These are phyloP conservation scores for Neoscytalidium dimidiatum DNA, from an alignment of 2,329 filamentous ascomycete species.

Conservation along the genomic window DNA sequence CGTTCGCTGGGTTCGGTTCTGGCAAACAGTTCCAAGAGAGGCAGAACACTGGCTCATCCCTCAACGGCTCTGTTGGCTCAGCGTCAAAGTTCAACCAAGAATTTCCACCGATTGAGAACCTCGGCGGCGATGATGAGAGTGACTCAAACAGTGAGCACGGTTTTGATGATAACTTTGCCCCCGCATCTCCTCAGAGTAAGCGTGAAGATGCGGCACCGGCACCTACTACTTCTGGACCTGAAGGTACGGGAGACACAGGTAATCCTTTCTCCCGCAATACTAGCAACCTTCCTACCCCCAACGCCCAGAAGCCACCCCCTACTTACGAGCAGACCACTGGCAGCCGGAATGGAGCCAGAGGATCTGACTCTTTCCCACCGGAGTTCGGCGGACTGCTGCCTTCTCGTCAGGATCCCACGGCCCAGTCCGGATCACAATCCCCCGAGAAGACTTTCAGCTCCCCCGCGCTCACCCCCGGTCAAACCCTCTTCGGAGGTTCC, in stretches of 20 bases:
- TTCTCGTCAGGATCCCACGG: slow-evolving; percentile 55
- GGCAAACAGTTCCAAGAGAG: slow-evolving; percentile 55
- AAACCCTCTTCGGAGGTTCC: slow-evolving; percentile 41
- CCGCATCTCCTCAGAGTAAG: slow-evolving; percentile 51
- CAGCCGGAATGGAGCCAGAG: slow-evolving; percentile 30
- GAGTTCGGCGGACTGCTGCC: slow-evolving; percentile 60
- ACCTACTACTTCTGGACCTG: slow-evolving; percentile 23
- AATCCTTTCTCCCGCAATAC: slow-evolving; percentile 36
- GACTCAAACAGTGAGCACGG: slow-evolving; percentile 69
- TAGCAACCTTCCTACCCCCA: slow-evolving; percentile 51
- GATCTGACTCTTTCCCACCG: slow-evolving; percentile 51
- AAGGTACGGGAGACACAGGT: slow-evolving; percentile 17
- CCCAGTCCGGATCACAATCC: slow-evolving; percentile 34
- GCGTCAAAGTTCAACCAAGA: slow-evolving; percentile 67
- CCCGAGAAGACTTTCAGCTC: slow-evolving; percentile 39
- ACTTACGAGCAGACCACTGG: slow-evolving; percentile 53
- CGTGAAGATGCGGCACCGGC: slow-evolving; percentile 32
- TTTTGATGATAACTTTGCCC: slow-evolving; percentile 91
- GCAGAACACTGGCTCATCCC: slow-evolving; percentile 30
- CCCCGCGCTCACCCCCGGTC: slow-evolving; percentile 38
- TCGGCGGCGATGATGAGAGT: slow-evolving; percentile 81
- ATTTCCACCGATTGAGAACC: slow-evolving; percentile 90
- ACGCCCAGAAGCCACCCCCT: slow-evolving; percentile 61
- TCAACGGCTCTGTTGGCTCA: slow-evolving; percentile 33
- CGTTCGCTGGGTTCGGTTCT: slow-evolving; percentile 72